Base-by-base conservation (phyloP, 2,329 filamentous ascomycete species). In the Colletotrichum neosansevieriae region DNA sequence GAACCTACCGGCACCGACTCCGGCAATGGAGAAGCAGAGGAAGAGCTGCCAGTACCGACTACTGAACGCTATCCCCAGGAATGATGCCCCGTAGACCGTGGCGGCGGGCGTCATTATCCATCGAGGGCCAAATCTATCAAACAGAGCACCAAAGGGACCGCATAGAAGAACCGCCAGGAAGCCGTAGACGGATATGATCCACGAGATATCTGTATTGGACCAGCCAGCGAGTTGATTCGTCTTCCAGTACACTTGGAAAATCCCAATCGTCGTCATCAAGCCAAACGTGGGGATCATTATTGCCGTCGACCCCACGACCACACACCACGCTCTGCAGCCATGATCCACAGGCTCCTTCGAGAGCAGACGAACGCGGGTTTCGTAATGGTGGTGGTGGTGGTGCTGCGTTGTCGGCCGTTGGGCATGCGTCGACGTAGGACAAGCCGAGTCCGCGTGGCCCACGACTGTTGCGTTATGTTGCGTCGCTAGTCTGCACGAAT, bases 201-300 rank as follows among this genome's bases (percentile, higher is more conserved):
- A 77, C n/a, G 73, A 71, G 6, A 74, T 70, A 12, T 73, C 65
- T 34, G 63, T 67, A 17, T 69, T 63, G 2, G 71, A 70, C 21
- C 61, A 63, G 10, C 19, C 59, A 4, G n/a, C 12, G 1, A 77
- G 72, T 61, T 77, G 69, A 32, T 74, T 62, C 4, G 67, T 53
- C 32, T 71, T 62, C 74, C 74, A 77, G 70, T 76, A 72, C 2
- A 75, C 72, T 58, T 74, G 73, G 63, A 77, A 75, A 7, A 78
- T 71, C 2, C 75, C 73, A 64, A 75, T 73, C 54, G 71, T 72
- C 56, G 73, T 75, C 56, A 77, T 73, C 11, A 77, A 67, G 7
- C 74, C 74, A 56, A 73, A 75, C 2, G 74, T 74, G 13, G 75
- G 69, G 24, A 75, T 68, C 7, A 67, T 64, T 11, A 44, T 36